These are phyloP conservation scores for Monosporascus sp. DNA, from an alignment of 2,329 filamentous ascomycete species.

Conservation along the genomic window DNA sequence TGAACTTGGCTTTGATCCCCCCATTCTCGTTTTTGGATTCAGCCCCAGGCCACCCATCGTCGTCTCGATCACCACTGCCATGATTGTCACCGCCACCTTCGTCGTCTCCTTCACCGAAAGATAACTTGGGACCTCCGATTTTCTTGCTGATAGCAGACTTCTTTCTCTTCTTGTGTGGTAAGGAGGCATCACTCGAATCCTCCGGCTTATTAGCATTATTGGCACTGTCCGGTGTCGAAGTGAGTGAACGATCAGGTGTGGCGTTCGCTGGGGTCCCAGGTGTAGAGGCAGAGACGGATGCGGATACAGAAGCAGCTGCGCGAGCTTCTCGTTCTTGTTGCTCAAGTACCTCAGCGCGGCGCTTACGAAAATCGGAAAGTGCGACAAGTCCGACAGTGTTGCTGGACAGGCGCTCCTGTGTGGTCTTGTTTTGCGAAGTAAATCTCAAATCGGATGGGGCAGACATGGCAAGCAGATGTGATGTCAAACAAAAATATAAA, in stretches of 20 bases:
- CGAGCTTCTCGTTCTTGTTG: slow-evolving; percentile 78
- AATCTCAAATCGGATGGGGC: slow-evolving; percentile 51
- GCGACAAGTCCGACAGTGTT: slow-evolving; percentile 88
- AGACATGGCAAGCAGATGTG: background rate
- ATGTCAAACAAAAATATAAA: background rate
- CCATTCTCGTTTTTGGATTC: slow-evolving; percentile 1
- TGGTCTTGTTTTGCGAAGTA: slow-evolving; percentile 68
- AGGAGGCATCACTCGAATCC: slow-evolving; percentile 26
- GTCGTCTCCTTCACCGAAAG: slow-evolving; percentile 64
- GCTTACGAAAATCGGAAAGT: slow-evolving; percentile 91
- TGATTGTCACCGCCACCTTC: slow-evolving; percentile 42
- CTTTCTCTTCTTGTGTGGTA: slow-evolving; percentile 42
- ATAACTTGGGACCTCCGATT: slow-evolving; percentile 45
- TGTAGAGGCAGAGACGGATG: slow-evolving; percentile 40
- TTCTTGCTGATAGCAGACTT: slow-evolving; percentile 34
- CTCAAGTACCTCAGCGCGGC: slow-evolving; percentile 89
- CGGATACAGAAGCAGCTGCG: slow-evolving; percentile 48
- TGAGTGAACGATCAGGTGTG: slow-evolving; percentile 45
- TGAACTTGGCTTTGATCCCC: slow-evolving; percentile 44
- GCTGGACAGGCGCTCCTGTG: slow-evolving; percentile 76
- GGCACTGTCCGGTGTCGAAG: slow-evolving; percentile 40
- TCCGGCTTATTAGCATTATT: background rate
- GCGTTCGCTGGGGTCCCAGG: slow-evolving; percentile 25
- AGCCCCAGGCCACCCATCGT: background rate
- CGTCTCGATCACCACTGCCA: slow-evolving; percentile 33